Conservation (phyloP, 2,329 filamentous ascomycete genomes). For the Fusarium sulawesiense region DNA sequence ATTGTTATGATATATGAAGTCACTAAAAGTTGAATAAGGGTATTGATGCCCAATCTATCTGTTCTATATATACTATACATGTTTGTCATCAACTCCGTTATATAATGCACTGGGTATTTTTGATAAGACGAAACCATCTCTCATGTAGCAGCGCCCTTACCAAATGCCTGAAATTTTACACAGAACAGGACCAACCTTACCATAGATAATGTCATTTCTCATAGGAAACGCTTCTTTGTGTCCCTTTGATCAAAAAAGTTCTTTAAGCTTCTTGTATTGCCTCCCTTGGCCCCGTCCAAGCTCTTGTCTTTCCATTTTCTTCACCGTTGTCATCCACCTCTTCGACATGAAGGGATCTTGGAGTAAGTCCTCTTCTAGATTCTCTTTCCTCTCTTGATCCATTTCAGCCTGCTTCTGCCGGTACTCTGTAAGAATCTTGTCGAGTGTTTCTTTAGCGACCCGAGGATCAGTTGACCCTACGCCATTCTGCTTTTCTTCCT, state of each 20-base stretch:
- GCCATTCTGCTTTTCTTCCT: constrained; percentile 36
- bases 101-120: constrained; percentile 22
- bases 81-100: constrained; percentile 11
- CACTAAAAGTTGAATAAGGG: constrained; percentile 25
- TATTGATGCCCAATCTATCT: not conserved
- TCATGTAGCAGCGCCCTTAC: not conserved
- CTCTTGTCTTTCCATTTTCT: constrained; percentile 3
- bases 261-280: not conserved
- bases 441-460: constrained; percentile 17
- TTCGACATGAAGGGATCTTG: constrained; percentile 24
- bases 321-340: constrained; percentile 7
- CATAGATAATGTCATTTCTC: not conserved
- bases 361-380: not conserved
- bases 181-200: not conserved
- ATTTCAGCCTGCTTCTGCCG: constrained; percentile 9
- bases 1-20: constrained; percentile 3
- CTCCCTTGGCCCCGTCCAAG: not conserved
- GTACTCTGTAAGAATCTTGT: constrained; percentile 22
- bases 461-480: constrained; percentile 1
- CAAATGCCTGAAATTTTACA: not conserved
- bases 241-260: not conserved
- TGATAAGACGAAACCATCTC: not conserved
- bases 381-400: not conserved
- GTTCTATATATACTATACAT: not conserved
- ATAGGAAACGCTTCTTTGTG: not conserved